Base-by-base conservation (phyloP, 108 stramenopile species). In the Cyclotella sp. region DNA sequence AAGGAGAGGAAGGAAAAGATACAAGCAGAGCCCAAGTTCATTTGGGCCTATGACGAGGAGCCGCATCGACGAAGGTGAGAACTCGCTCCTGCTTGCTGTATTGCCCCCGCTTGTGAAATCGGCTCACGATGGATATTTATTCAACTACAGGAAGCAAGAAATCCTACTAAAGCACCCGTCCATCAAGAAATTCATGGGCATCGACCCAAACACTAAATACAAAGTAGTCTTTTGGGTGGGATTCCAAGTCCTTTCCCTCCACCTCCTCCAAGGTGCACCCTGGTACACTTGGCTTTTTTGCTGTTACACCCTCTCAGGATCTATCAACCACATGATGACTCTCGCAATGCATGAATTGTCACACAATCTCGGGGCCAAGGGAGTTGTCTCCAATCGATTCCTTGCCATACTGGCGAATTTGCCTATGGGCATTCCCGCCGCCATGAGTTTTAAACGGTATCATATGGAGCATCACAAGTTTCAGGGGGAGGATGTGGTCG, bases 401-500 rank as follows among this genome's bases (percentile, higher is more conserved):
- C 65, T 96, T 9, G 92, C 86, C 1, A 89, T 98, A 54, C 51
- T 97, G 30, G 90, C 95, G 42, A 98, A 98, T 84, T 78, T 91
- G 22, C 91, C 95, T 29, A 85, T 96, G 63, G 93, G 92, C 4
- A 76, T 98, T 28, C 97, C 97, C 11, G 86, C 90, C 1, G 85
- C 88, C 16, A 78, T 85, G 44, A 85, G 91, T 45, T 98, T 98
- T 87, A 96, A 95, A 83, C 84, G 90, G 40, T 98, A 98, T 79
- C 98, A 98, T 79, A 83, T 95, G 86, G 96, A 96, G 52, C 98
- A 98, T 84, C 98, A 97, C 80, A 80, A 88, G 64, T 91, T 83
- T 61, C 92, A 94, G 74, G 98, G 98, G 15, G 91, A 86, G 28
- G 86, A 96, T 57, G 85, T 81, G 11, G 66, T 93, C 13, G 98